Conservation (phyloP, 305 asterid genomes). For the Monarda citriodora region DNA sequence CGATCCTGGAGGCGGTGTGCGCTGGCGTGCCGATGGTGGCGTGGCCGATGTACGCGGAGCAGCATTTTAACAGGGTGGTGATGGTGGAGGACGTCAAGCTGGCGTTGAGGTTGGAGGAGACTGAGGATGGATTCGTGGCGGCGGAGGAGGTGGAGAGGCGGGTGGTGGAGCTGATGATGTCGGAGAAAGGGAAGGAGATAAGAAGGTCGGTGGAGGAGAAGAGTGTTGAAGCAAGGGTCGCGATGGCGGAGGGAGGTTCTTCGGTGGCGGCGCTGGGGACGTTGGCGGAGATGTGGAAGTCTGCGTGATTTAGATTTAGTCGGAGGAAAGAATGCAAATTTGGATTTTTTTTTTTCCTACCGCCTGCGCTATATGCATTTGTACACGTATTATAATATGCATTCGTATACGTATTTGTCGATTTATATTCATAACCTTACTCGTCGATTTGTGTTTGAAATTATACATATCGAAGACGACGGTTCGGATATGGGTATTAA, state of each 20-base stretch:
- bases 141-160: constrained; percentile 55
- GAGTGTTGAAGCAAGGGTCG: constrained; percentile 37
- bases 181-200: constrained; percentile 19
- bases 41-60: constrained; percentile 85
- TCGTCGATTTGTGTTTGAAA: no score
- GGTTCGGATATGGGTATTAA: no score
- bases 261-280: constrained; percentile 33
- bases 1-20: constrained; percentile 55
- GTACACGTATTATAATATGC: no score
- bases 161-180: constrained; percentile 49
- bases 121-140: constrained; percentile 37
- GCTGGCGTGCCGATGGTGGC: constrained; percentile 74
- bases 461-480: no score
- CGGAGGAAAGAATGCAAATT: no score
- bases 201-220: constrained; percentile 22
- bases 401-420: no score
- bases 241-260: constrained; percentile 41
- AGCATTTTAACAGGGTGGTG: constrained; percentile 43
- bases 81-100: constrained; percentile 52
- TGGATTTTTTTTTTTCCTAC: no score
- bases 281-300: constrained; percentile 30
- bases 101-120: constrained; percentile 38
- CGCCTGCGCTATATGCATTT: no score
- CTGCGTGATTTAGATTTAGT: neutral
- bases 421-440: no score